These are phyloP conservation scores for Plectosphaerella plurivora DNA, from an alignment of 2,329 filamentous ascomycete genomes.

Conservation along the genomic window DNA sequence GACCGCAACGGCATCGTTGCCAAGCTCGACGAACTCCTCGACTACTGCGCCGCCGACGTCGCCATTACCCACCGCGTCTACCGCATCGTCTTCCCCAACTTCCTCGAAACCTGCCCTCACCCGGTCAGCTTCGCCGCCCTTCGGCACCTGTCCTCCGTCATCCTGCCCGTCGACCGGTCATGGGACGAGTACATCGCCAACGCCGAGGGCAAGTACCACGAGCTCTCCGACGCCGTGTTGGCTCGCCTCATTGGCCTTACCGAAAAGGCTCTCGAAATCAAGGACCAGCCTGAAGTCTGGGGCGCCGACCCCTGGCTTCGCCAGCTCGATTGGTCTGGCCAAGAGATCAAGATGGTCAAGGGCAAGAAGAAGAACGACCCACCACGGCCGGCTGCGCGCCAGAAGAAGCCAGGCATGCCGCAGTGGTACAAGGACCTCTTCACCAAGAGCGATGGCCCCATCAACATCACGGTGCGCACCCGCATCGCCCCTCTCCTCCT, in stretches of 20 bases:
- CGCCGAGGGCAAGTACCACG: slow-evolving; percentile 79
- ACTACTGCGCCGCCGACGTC: slow-evolving; percentile 95
- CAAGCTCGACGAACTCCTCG: slow-evolving; percentile 76
- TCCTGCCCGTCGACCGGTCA: slow-evolving; percentile 80
- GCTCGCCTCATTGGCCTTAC: slow-evolving; percentile 69
- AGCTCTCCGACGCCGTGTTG: slow-evolving; percentile 71
- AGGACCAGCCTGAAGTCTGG: slow-evolving; percentile 65
- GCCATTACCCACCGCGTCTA: slow-evolving; percentile 92
- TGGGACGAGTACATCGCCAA: slow-evolving; percentile 84
- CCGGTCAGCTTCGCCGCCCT: slow-evolving; percentile 95
- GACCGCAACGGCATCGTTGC: slow-evolving; percentile 65
- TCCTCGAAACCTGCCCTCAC: slow-evolving; percentile 86
- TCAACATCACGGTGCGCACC: slow-evolving; percentile 79
- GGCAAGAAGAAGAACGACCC: slow-evolving; percentile 82
- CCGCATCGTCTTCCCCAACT: slow-evolving; percentile 86
- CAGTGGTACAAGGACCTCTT: slow-evolving; percentile 96
- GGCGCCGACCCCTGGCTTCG: slow-evolving; percentile 81
- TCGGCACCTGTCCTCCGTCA: slow-evolving; percentile 87
- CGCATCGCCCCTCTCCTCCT: slow-evolving; percentile 82
- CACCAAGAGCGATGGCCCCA: slow-evolving; percentile 59
- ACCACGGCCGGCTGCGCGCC: slow-evolving; percentile 70
- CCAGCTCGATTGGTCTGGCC: slow-evolving; percentile 93
- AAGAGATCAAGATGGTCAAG: slow-evolving; percentile 88
- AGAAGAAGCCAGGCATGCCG: slow-evolving; percentile 94
- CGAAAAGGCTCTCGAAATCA: slow-evolving; percentile 71